A percentile compares a stretch with the other conserved stretches of the same genome.
These are phyloP conservation scores for Auxenochlorella protothecoides DNA, from an alignment of 139 green algal genomes.

Conservation along the genomic window DNA sequence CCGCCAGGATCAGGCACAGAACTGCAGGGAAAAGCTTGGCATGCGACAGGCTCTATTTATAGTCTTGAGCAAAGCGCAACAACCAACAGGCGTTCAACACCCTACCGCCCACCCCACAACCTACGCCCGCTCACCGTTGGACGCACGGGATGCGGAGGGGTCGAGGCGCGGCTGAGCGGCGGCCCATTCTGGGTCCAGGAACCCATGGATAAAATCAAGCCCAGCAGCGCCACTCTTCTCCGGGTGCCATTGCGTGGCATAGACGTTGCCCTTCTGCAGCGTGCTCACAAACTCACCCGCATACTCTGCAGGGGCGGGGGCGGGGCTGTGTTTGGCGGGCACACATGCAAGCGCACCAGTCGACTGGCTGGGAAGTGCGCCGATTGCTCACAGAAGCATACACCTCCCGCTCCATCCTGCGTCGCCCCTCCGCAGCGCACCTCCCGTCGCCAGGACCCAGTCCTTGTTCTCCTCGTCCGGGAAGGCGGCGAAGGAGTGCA, in stretches of 20 bases:
- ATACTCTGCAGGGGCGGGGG: conserved; percentile 44
- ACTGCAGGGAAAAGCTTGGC: too few species aligned
- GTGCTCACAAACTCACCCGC: conserved; percentile 76
- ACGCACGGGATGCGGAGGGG: too few species aligned
- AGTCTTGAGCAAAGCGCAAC: neutral
- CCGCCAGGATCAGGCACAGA: too few species aligned
- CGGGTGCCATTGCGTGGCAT: conserved; percentile 91
- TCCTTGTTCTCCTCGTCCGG: conserved; percentile 15
- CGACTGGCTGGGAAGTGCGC: too few species aligned
- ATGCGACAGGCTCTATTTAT: too few species aligned
- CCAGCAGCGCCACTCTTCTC: conserved; percentile 87
- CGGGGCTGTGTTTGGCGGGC: too few species aligned
- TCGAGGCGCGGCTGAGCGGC: neutral
- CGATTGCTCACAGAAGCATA: too few species aligned
- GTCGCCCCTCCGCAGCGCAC: too few species aligned
- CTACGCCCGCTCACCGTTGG: conserved; percentile 11
- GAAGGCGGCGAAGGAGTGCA: conserved; percentile 86
- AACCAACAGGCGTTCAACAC: neutral
- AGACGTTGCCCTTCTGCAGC: conserved; percentile 70
- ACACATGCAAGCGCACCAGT: too few species aligned
- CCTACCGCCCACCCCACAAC: neutral
- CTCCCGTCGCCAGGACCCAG: too few species aligned
- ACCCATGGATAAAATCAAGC: conserved; percentile 62
- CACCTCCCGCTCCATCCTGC: too few species aligned
- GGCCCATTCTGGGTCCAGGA: conserved; percentile 49